A percentile compares a stretch with the other conserved stretches of the same genome.
Evolutionary conservation across 768 basidiomycete genomes (phyloP).

Genomic region (Basidioascus undulatus): DNA sequence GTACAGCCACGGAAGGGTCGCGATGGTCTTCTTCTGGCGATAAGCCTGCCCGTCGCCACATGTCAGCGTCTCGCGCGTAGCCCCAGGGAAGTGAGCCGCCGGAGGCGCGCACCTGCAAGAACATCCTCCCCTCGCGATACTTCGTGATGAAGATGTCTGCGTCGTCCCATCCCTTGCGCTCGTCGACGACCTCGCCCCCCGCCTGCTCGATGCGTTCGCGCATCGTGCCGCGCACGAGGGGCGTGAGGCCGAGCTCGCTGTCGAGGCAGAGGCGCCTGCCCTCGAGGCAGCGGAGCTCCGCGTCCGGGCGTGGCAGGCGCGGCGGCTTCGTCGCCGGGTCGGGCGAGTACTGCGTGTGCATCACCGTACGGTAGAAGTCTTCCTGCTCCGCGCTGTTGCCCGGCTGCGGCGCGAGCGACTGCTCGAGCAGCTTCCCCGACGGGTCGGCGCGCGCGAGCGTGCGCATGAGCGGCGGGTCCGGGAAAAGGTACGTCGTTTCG

Average conservation of each 20-base stretch:
- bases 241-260: not conserved
- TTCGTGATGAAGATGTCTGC: conserved; percentile 55
- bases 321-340: no score
- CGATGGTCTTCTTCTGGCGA: conserved; percentile 34
- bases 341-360: no score
- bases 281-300: conserved; percentile 10
- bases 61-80: not conserved
- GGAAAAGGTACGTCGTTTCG: conserved; percentile 22
- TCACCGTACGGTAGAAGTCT: no score
- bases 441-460: no score
- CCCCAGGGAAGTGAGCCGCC: not conserved
- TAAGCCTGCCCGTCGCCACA: conserved; percentile 31
- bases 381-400: conserved; percentile 17
- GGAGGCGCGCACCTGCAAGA: conserved; percentile 31
- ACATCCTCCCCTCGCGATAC: conserved; percentile 42
- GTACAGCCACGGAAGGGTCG: conserved; percentile 62
- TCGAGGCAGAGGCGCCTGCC: not conserved
- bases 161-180: no score
- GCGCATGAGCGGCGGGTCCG: conserved; percentile 37
- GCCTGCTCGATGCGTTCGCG: no score
- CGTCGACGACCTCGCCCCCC: no score
- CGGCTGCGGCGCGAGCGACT: conserved; percentile 14
- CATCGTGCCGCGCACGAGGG: not conserved
- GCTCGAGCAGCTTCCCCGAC: no score
- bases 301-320: no score